These are phyloP conservation scores for Fusarium oxysporum DNA, from an alignment of 2,329 filamentous ascomycete genomes.

Conservation along the genomic window DNA sequence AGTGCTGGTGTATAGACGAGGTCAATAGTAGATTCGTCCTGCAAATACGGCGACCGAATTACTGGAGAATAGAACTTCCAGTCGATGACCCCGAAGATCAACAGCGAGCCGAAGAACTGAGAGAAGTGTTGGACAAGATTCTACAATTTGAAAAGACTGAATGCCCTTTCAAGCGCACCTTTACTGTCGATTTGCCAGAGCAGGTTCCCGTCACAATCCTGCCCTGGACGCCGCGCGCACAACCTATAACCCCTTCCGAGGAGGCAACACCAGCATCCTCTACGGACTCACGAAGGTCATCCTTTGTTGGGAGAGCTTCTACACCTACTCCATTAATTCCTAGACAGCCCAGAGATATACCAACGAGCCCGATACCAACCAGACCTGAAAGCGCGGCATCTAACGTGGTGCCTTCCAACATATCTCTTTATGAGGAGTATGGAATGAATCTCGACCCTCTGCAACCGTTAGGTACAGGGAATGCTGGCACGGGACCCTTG, in stretches of 20 bases:
- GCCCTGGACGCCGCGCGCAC: slow-evolving; percentile 70
- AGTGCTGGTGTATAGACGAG: slow-evolving; percentile 93
- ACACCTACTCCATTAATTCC: slow-evolving; percentile 25
- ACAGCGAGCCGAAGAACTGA: slow-evolving; percentile 73
- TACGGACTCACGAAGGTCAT: slow-evolving; percentile 28
- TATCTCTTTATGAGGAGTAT: slow-evolving; percentile 26
- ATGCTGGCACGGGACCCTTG: slow-evolving; percentile 8
- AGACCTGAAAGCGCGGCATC: slow-evolving; percentile 18
- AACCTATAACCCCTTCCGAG: slow-evolving; percentile 23
- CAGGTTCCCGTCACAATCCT: slow-evolving; percentile 73
- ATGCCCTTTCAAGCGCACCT: slow-evolving; percentile 84
- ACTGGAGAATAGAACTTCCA: slow-evolving; percentile 91
- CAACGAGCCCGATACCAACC: slow-evolving; percentile 13
- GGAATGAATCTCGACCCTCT: slow-evolving; percentile 9
- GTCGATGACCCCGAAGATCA: slow-evolving; percentile 62
- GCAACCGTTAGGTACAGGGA: background rate
- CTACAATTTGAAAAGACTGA: slow-evolving; percentile 88
- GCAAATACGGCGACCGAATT: slow-evolving; percentile 83
- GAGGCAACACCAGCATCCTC: slow-evolving; percentile 12
- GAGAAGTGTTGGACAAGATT: slow-evolving; percentile 75
- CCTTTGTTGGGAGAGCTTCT: slow-evolving; percentile 26
- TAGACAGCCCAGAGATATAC: slow-evolving; percentile 9
- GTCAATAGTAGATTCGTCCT: slow-evolving; percentile 85
- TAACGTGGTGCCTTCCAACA: slow-evolving; percentile 15
- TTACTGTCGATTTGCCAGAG: slow-evolving; percentile 79